Conservation (phyloP, 768 basidiomycete species). For the Multifurca ochricompacta region DNA sequence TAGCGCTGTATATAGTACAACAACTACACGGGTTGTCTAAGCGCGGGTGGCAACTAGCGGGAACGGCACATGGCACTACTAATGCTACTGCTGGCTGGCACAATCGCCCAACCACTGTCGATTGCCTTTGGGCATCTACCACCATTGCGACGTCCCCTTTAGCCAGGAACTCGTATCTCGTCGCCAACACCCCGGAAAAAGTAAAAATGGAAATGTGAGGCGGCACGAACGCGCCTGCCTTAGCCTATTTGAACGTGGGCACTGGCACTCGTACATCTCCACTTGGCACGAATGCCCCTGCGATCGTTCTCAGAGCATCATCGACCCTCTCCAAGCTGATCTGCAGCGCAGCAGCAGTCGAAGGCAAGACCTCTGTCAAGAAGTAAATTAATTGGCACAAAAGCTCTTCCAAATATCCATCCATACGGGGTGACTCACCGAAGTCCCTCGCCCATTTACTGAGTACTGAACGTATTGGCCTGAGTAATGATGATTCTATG, state of each 20-base stretch:
- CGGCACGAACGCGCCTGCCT: too few species aligned
- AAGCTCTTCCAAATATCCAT: background rate
- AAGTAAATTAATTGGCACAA: constrained; percentile 12
- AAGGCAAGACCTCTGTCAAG: constrained; percentile 18
- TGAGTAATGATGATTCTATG: constrained; percentile 2
- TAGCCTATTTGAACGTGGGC: too few species aligned
- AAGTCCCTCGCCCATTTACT: constrained; percentile 2
- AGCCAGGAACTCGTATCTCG: background rate
- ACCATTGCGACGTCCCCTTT: too few species aligned
- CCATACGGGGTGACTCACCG: background rate
- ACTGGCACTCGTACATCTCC: too few species aligned
- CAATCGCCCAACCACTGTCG: too few species aligned
- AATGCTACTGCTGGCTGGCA: too few species aligned
- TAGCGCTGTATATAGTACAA: too few species aligned
- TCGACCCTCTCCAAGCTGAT: constrained; percentile 21
- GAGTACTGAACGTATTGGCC: constrained; percentile 11
- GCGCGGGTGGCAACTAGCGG: too few species aligned
- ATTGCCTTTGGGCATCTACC: too few species aligned
- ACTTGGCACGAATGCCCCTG: background rate
- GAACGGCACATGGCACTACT: too few species aligned
- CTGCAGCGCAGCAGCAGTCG: constrained; percentile 15
- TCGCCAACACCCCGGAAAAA: background rate
- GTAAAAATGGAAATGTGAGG: too few species aligned
- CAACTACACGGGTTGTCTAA: too few species aligned
- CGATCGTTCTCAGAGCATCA: constrained; percentile 7